A percentile compares a stretch with the other conserved stretches of the same genome.
Evolutionary conservation across 345 rosid species (phyloP).

Genomic region (thale cress (Arabidopsis thaliana)): DNA sequence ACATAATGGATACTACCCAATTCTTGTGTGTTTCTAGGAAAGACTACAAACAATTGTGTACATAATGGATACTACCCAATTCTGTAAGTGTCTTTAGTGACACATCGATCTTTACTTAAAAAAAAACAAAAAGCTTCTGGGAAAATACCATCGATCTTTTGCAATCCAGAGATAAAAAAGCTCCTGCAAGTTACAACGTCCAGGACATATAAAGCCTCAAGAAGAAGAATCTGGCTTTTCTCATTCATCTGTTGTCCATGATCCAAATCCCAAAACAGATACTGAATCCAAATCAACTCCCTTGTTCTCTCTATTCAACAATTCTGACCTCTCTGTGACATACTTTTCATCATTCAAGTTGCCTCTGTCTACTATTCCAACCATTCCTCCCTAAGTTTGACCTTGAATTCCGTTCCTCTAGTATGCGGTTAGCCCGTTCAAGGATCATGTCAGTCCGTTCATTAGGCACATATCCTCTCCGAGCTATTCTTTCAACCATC

Average conservation of each 20-base stretch:
- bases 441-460: constrained; percentile 60
- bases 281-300: constrained; percentile 13
- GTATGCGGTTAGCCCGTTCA: constrained; percentile 44
- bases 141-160: neutral
- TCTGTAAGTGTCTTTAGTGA: constrained; percentile 10
- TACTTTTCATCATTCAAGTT: constrained; percentile 14
- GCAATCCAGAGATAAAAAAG: constrained; percentile 24
- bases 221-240: neutral
- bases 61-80: constrained; percentile 23
- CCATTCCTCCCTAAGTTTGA: constrained; percentile 45
- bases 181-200: constrained; percentile 17
- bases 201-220: no score
- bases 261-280: constrained; percentile 20
- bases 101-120: neutral
- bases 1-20: constrained; percentile 24
- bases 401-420: constrained; percentile 47
- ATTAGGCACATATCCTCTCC: constrained; percentile 70
- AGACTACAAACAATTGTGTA: constrained; percentile 36
- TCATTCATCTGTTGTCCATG: constrained; percentile 13
- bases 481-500: constrained; percentile 51
- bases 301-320: constrained; percentile 9
- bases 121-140: neutral
- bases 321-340: constrained; percentile 18
- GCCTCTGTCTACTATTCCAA: constrained; percentile 32
- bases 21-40: constrained; percentile 30